These are phyloP conservation scores for Pyricularia sp. DNA, from an alignment of 2,329 filamentous ascomycete species.

Conservation along the genomic window DNA sequence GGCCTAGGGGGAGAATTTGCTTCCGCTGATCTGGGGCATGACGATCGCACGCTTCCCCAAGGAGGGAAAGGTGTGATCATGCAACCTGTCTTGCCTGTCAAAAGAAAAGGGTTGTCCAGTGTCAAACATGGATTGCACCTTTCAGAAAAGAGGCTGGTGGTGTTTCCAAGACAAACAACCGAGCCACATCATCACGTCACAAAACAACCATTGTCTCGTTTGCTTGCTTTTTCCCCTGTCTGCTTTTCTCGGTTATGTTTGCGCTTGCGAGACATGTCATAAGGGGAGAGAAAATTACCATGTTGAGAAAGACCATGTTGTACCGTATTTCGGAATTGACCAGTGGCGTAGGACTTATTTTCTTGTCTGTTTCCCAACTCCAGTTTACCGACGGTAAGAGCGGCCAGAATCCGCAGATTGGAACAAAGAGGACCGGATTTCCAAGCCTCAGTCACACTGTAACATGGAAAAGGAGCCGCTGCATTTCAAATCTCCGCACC, in stretches of 20 bases:
- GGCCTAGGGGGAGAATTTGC: not conserved
- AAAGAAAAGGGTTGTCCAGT: not conserved
- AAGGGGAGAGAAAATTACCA: not conserved
- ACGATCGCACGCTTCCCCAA: not conserved
- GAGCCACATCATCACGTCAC: not conserved
- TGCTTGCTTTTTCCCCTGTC: not conserved
- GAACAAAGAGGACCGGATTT: not conserved
- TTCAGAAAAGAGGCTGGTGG: not conserved
- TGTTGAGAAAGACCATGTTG: not conserved
- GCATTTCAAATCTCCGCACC: not conserved
- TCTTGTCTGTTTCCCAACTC: not conserved
- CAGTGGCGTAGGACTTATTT: not conserved
- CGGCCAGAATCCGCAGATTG: not conserved
- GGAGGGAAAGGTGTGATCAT: not conserved
- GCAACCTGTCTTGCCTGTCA: not conserved
- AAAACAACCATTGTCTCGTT: not conserved
- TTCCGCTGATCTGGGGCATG: not conserved
- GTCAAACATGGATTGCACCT: not conserved
- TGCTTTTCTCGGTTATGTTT: not conserved
- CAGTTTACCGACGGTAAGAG: not conserved
- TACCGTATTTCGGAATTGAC: not conserved
- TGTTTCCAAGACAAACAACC: not conserved
- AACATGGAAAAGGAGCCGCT: not conserved
- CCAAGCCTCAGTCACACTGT: not conserved
- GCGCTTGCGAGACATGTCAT: not conserved